Evolutionary conservation across 768 basidiomycete species (phyloP), one percentile per base, ranked within the genome.

Genomic region (Mycena filopes): DNA sequence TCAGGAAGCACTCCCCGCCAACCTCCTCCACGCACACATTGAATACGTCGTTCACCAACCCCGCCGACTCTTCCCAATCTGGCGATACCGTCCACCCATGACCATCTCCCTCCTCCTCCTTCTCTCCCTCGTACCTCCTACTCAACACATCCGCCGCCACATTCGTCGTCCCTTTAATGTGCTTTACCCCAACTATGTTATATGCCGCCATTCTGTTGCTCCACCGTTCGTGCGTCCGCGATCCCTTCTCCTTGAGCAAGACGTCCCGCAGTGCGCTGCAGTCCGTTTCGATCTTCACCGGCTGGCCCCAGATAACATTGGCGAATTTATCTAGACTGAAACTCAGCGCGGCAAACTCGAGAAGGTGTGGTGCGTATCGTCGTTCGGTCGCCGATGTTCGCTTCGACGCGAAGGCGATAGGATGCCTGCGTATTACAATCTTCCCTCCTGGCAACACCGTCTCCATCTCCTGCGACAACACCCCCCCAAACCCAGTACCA

Each of bases 371-470:
- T 46, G 69, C 60, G 59, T 78, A 80, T 15, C 68, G 67, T 43
- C 72, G 72, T 58, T 78, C 78, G 0, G 70, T 50, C 1, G 23
- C 25, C 0, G 78, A 80, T 16, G 78, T 78, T 4, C 77, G 56
- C 55, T 80, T 80, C 10, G 77, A 80, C 8, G 73, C 70, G 60
- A 75, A 80, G 0, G 60, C 77, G 4, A 80, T 69, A 0, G 78
- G 79, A 54, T 78, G 76, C 8, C 70, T 36, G 1, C 59, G 25
- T 10, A 60, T 15, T 2, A 72, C 68, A 0, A 25, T 46, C 15
- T 31, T 49, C 1, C 75, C 71, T 13, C 60, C 65, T 0, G 68
- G 65, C 1, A 68, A 38, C 9, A 33, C 49, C 8, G 61, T 62
- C 5, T 64, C 28, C 41, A 58, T 65, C 8, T 61, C 46, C 59